These are phyloP conservation scores for Teunomyces cretensis DNA, from an alignment of 805 yeast genomes.

Conservation along the genomic window DNA sequence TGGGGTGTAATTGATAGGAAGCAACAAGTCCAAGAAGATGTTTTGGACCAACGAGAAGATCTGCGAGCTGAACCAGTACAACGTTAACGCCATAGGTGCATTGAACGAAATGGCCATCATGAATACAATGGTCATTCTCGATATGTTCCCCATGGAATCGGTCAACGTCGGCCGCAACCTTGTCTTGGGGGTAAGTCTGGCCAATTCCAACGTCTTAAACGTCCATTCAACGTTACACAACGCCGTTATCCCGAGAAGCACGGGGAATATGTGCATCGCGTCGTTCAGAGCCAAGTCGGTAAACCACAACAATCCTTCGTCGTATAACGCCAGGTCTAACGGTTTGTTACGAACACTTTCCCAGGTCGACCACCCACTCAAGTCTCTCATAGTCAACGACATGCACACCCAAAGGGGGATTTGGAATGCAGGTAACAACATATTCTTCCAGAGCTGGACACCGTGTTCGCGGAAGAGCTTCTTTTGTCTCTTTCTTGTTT, in stretches of 20 bases:
- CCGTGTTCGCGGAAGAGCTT: constrained; percentile 61
- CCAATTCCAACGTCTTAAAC: constrained; percentile 57
- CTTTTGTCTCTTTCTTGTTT: constrained; percentile 73
- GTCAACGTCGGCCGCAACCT: constrained; percentile 55
- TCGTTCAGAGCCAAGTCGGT: constrained; percentile 59
- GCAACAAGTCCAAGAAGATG: constrained; percentile 58
- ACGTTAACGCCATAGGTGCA: constrained; percentile 76
- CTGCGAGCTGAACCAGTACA: constrained; percentile 93
- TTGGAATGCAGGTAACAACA: constrained; percentile 74
- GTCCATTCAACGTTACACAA: constrained; percentile 84
- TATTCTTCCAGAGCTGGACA: constrained; percentile 80
- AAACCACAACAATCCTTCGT: constrained; percentile 63
- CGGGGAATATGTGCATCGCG: constrained; percentile 64
- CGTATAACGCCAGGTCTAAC: constrained; percentile 48
- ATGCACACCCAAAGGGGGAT: constrained; percentile 84
- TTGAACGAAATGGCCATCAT: constrained; percentile 83
- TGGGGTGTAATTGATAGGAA: constrained; percentile 60
- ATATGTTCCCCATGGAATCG: constrained; percentile 65
- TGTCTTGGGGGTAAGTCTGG: constrained; percentile 43
- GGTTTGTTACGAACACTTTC: constrained; percentile 43
- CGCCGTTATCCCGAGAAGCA: constrained; percentile 67
- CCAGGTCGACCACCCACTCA: constrained; percentile 67
- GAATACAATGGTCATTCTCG: constrained; percentile 73
- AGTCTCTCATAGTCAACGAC: constrained; percentile 69
- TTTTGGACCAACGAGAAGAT: constrained; percentile 75